Base-by-base conservation (phyloP, 1,284 basidiomycete genomes). In the Puccinia novopanici region DNA sequence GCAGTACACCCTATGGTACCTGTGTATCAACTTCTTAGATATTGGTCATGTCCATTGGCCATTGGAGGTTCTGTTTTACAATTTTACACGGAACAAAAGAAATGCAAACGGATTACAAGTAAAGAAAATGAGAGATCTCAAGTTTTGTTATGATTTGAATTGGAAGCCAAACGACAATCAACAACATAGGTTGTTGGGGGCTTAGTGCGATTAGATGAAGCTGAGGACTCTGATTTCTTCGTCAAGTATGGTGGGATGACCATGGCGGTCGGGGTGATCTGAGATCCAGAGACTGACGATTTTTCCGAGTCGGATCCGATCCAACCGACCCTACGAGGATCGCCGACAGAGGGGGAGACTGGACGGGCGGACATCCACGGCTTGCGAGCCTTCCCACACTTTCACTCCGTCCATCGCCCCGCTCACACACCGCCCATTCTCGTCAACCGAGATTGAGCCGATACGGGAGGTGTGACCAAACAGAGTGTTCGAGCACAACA, bases 301-400 rank as follows among this genome's bases (percentile, higher is more conserved):
- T 50, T 78, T 71, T 78, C 76, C 6, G 48, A 57, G 70, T 78
- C 76, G 12, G 55, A 78, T 34, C 76, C 76, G 40, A 78, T 42
- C 76, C 76, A 78, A 45, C 40, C 27, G 3, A 78, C 67, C 5
- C 54, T 61, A 3, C 59, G 55, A 42, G 37, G 27, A 9, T 45
- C 45, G 42, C 5, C 34, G 15, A 30, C 4, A 27, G 27, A 50
- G 65, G 17, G 27, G 65, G 17, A 5, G 42, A 50, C 15, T 50
- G 15, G 17, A 30, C 19, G 9, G 48, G 34, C 50, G 34, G 19
- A 78, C 67, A 24, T 70, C 54, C 8, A 78, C 67, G 24, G 63
- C 34, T 61, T 71, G 54, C 9, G 63, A 40, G 4, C 42, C 52
- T 61, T 78, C 52, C 76, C 76, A 78, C 22, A 78, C 67, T 40